Base-by-base conservation (phyloP, 129 eudicot species). In the Solidago caesia region DNA sequence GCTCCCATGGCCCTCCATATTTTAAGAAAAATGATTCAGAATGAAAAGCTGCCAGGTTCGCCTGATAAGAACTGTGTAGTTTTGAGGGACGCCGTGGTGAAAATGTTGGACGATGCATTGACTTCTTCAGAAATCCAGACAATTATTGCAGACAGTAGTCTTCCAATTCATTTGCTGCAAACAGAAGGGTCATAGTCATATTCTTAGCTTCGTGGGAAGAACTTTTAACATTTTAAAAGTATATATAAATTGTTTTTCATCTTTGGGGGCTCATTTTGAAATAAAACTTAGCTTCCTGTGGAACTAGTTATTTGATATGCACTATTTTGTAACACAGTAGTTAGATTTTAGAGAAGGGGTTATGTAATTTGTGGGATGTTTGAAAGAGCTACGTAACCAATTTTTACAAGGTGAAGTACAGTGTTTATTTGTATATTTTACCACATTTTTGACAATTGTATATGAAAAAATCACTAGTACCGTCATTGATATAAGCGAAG, bases 21-120 rank as follows among this genome's bases (percentile, higher is more conserved):
- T 21, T 71, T 88, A 25, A 78, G 80, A 78, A 84, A 79, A 85
- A 86, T 89, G 90, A 79, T 81, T 53, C 78, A 52, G 56, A 60
- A 83, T 42, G 71, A 69, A 74, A 78, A 49, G 8, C 39, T 83
- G 59, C 90, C 88, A 1, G 64, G 61, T 56, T 39, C 53, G 25
- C 53, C 44, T 49, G 92, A 87, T 66, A 87, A 87, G 85, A 87
- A 84, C 66, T 63, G 72, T 72, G 58, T 15, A 10, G 62, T 71
- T 45, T 27, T 87, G 5, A 80, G 83, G 84, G 80, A 87, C 39
- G 79, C 83, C 41, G 57, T 90, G 27, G 43, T 33, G 60, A 77
- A 79, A 73, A 52, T 90, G 73, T 71, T 75, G 76, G 76, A 59
- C 63, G 91, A 90, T 71, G 72, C 77, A 10, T 56, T 67, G 60